Evolutionary conservation across 208 protist genomes (phyloP).

Genomic region (Leishmania braziliensis): DNA sequence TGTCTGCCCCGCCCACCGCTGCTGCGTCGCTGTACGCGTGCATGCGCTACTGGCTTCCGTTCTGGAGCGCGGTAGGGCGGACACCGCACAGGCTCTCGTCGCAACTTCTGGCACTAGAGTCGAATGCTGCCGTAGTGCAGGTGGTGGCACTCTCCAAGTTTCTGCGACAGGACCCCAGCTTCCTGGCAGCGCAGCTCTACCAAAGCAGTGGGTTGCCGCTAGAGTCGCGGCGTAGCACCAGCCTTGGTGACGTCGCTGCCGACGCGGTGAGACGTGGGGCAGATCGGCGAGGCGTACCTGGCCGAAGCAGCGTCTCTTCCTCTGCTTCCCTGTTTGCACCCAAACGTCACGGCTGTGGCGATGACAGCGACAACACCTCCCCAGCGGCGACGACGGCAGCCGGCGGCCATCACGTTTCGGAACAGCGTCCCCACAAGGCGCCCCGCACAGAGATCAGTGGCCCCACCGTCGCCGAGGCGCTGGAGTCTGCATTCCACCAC

Average conservation of each 20-base stretch:
- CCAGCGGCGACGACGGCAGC: not conserved
- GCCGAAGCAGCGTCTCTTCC: not conserved
- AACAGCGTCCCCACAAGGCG: not conserved
- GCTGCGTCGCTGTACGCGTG: conserved; percentile 42
- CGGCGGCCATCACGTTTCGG: not conserved
- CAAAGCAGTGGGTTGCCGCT: conserved; percentile 32
- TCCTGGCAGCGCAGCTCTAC: conserved; percentile 55
- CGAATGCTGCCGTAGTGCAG: conserved; percentile 42
- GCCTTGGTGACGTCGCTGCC: conserved; percentile 4
- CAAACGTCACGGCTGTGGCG: not conserved
- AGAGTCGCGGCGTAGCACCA: conserved; percentile 1
- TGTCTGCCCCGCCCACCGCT: conserved; percentile 16
- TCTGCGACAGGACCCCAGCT: conserved; percentile 34
- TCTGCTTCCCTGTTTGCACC: not conserved
- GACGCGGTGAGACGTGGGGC: not conserved
- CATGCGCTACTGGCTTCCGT: conserved; percentile 70
- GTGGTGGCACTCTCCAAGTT: conserved; percentile 47
- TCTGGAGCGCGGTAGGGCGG: conserved; percentile 19
- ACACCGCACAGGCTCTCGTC: not conserved
- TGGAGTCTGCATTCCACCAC: conserved; percentile 24
- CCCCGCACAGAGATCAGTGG: conserved; percentile 18
- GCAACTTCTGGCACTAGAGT: conserved; percentile 32
- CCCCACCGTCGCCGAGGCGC: conserved; percentile 17
- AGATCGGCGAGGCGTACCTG: not conserved
- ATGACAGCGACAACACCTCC: not conserved